Evolutionary conservation across 2,329 filamentous ascomycete genomes (phyloP).

Genomic region (Arthrobotrys musiformis): DNA sequence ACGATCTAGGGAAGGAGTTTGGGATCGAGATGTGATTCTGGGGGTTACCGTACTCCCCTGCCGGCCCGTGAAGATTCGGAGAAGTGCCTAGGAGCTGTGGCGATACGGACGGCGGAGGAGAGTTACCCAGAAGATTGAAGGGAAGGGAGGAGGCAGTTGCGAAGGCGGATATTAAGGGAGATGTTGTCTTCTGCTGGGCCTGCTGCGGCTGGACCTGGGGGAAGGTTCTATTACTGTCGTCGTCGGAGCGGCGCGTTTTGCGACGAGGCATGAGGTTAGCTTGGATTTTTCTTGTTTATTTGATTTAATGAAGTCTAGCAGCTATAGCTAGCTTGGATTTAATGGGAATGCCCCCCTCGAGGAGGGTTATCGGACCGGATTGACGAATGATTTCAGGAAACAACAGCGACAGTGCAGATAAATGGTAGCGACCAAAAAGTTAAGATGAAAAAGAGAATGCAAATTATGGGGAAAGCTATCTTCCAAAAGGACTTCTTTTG

Average conservation of each 20-base stretch:
- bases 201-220: slow-evolving; percentile 52
- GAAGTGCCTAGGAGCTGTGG: slow-evolving; percentile 47
- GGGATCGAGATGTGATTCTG: slow-evolving; percentile 53
- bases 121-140: slow-evolving; percentile 54
- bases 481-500: not conserved
- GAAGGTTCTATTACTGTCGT: slow-evolving; percentile 54
- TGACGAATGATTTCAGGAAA: not conserved
- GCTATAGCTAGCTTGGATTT: not conserved
- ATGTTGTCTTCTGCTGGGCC: slow-evolving; percentile 54
- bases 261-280: slow-evolving; percentile 56
- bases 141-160: slow-evolving; percentile 46
- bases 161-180: slow-evolving; percentile 49
- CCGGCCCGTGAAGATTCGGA: slow-evolving; percentile 26
- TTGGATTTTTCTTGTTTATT: not conserved
- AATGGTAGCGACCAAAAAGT: not conserved
- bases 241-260: slow-evolving; percentile 50
- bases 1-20: slow-evolving; percentile 52
- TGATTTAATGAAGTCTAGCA: not conserved
- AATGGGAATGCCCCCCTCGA: slow-evolving; percentile 19
- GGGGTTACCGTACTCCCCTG: slow-evolving; percentile 39
- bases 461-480: not conserved
- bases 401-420: not conserved
- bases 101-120: slow-evolving; percentile 49
- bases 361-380: slow-evolving; percentile 37
- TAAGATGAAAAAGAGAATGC: not conserved